Base-by-base conservation (phyloP, 768 basidiomycete species). In the Agaricus blazei region DNA sequence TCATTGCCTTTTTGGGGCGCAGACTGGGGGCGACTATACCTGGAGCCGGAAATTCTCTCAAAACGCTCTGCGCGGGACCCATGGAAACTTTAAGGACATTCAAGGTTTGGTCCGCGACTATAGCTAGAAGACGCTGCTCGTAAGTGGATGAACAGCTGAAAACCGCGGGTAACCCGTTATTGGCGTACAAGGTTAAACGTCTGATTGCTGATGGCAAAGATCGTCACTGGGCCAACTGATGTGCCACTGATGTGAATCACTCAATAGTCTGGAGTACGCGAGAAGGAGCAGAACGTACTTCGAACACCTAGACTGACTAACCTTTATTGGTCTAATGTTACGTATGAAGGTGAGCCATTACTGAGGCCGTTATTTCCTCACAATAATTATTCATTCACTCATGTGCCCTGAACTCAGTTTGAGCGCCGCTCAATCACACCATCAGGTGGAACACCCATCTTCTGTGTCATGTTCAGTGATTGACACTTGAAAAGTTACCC, bases 71-170 rank as follows among this genome's bases (percentile, higher is more conserved):
- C 48, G 45, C 8, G 29, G 8, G 65, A 65, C 41, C 46, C 49
- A 62, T 93, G 7, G 88, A 92, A 66, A 90, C 90, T 0, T 76
- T 90, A n/a, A 82, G 77, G 52, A 88, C 85, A 1, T 93, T 93
- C 75, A 87, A 84, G 69, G 77, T 77, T 4, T 93, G 90, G 90
- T 82, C 83, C 0, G 87, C 92, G 68, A 81, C 74, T 1, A 81
- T 92, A 12, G 76, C 80, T 6, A 88, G 88, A 4, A 73, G 83
- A 54, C 84, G 79, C 60, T 73, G 87, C 34, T 73, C 74, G 8
- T 93, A 90, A 90, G 84, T 87, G 7, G 88, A 91, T 53, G 89
- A 92, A 64, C 87, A 92, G 64, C 65, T 91, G 38, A 89, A 91
- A 66, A 91, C 88, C 1, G 89, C 88, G 1, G 84, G 85, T 37